Evolutionary conservation across 495 filamentous ascomycete species (phyloP).

Genomic region (Jackrogersella minutella): DNA sequence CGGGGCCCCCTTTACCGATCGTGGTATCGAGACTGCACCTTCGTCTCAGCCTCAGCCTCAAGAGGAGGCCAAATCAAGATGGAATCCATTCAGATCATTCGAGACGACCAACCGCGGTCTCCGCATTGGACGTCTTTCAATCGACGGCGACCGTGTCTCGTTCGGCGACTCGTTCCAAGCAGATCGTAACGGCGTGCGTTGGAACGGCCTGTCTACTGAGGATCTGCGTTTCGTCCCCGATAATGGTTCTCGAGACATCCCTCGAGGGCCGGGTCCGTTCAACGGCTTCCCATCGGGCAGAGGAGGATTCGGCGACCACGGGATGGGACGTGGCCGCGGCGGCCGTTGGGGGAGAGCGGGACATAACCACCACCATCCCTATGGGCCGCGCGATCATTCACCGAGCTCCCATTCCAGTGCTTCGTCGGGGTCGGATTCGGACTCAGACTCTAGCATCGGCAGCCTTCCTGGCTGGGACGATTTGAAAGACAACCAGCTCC

Average conservation of each 20-base stretch:
- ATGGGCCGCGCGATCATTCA: constrained; percentile 22
- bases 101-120: constrained; percentile 34
- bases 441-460: constrained; percentile 51
- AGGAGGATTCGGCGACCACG: constrained; percentile 18
- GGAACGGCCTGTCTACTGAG: constrained; percentile 14
- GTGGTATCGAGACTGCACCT: background rate
- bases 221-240: background rate
- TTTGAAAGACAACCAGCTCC: constrained; percentile 52
- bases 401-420: constrained; percentile 25
- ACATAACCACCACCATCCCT: background rate
- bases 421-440: constrained; percentile 39
- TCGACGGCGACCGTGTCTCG: constrained; percentile 50
- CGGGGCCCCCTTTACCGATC: background rate
- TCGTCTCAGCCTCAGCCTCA: constrained; percentile 15
- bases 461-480: constrained; percentile 58
- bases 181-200: constrained; percentile 52
- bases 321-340: constrained; percentile 26
- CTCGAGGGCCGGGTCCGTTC: background rate
- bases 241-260: background rate
- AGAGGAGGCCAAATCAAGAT: constrained; percentile 26
- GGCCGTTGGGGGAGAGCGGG: constrained; percentile 1
- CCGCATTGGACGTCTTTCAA: constrained; percentile 45
- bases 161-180: constrained; percentile 52
- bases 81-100: constrained; percentile 37
- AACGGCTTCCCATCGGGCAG: background rate